These are phyloP conservation scores for Gomphus bonarii DNA, from an alignment of 1,284 basidiomycete species.

Conservation along the genomic window DNA sequence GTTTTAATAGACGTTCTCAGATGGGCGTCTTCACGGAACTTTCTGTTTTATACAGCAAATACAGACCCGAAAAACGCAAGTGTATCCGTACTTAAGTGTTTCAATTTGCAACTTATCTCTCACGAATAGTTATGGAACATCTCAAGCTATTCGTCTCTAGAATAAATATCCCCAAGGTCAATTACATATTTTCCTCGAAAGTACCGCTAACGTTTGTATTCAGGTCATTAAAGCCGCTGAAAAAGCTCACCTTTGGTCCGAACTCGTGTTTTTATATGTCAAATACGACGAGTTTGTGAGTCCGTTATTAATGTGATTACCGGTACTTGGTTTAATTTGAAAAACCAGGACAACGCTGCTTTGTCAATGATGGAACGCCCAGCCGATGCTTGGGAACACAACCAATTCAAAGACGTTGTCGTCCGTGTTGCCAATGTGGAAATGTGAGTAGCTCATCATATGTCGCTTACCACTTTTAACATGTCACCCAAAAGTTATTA, in stretches of 20 bases:
- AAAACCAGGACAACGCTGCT: constrained; percentile 78
- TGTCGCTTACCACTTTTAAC: constrained; percentile 8
- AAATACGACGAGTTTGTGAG: constrained; percentile 92
- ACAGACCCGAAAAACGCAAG: constrained; percentile 86
- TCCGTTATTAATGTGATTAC: constrained; percentile 10
- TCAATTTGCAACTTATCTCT: not conserved
- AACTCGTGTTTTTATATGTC: constrained; percentile 95
- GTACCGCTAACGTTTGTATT: constrained; percentile 12
- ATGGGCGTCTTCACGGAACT: constrained; percentile 94
- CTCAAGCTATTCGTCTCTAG: constrained; percentile 95
- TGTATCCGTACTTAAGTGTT: constrained; percentile 9
- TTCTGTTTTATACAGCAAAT: constrained; percentile 93
- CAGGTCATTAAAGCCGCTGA: constrained; percentile 92
- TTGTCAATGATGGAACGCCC: constrained; percentile 97
- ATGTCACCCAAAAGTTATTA: constrained; percentile 52
- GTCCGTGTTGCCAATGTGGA: constrained; percentile 97
- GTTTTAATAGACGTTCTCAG: constrained; percentile 20
- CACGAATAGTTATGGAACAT: constrained; percentile 84
- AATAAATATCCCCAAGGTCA: constrained; percentile 83
- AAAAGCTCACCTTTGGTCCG: constrained; percentile 98
- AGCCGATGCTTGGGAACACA: constrained; percentile 97
- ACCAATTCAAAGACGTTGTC: constrained; percentile 95
- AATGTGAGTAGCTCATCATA: constrained; percentile 47
- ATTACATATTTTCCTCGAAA: not conserved
- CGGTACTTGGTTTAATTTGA: not conserved